Base-by-base conservation (phyloP, 129 eudicot species). In the Deinandra increscens region DNA sequence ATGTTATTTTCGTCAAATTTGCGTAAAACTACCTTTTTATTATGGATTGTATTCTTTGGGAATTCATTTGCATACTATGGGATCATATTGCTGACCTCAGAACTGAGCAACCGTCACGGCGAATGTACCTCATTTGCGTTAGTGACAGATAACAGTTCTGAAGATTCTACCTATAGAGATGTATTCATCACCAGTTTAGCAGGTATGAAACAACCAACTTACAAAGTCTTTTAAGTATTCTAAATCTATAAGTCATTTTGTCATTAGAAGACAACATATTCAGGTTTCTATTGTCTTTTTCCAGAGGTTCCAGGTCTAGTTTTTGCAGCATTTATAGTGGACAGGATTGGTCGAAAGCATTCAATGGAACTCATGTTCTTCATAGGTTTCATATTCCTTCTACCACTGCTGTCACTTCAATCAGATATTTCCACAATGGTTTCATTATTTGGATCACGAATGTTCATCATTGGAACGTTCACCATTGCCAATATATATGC, bases 301-400 rank as follows among this genome's bases (percentile, higher is more conserved):
- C 6, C 84, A 87, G 95, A 87, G 78, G 64, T 87, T 55, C 90
- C 95, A 0, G 95, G 95, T 66, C 78, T 87, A n/a, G 67, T 82
- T 54, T 26, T 80, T 58, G 71, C 87, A 39, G 84, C 81, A 31
- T 59, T 84, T 46, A 75, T 80, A 6, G 85, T 87, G 58, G 95
- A 87, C 71, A 80, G 69, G 75, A 67, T 84, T 15, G 95, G 87
- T 23, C 87, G 95, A 62, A 87, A 87, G 64, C 80, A 73, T 80
- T 79, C 85, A 49, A 87, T 87, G 95, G 74, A 53, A 70, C 75
- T 84, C 55, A 84, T 87, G 86, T 75, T 82, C 68, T 29, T 80
- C 58, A 67, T 87, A 15, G 76, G 84, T 19, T 74, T 81, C 31
- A 51, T 84, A 13, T 75, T 86, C 72, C 82, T 89, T 50, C 68